These are phyloP conservation scores for Holtermanniella nyarrowii DNA, from an alignment of 768 basidiomycete genomes.

Conservation along the genomic window DNA sequence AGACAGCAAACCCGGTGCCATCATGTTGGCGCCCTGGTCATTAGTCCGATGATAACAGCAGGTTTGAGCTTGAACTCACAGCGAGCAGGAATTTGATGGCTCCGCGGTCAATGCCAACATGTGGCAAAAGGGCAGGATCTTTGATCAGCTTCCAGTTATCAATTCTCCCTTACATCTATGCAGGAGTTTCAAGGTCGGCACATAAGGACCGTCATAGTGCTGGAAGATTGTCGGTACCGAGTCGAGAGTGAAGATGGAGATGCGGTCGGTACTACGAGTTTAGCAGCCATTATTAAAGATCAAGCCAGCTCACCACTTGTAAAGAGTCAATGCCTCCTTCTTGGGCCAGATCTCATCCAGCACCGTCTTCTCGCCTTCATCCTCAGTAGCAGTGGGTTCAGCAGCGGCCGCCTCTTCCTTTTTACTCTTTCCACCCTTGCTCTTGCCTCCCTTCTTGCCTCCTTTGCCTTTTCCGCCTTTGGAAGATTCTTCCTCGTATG, in stretches of 20 bases:
- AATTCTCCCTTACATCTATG: constrained; percentile 68
- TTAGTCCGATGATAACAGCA: not conserved
- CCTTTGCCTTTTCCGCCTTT: constrained; percentile 22
- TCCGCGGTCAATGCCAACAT: constrained; percentile 80
- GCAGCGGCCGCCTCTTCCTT: constrained; percentile 12
- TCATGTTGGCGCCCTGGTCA: constrained; percentile 45
- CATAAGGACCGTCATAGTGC: constrained; percentile 87
- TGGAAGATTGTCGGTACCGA: constrained; percentile 87
- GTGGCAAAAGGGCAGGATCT: constrained; percentile 88
- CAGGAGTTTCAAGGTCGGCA: constrained; percentile 75
- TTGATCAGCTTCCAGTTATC: constrained; percentile 3
- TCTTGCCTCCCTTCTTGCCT: constrained; percentile 11
- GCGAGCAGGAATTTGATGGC: constrained; percentile 94
- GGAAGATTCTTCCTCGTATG: constrained; percentile 13
- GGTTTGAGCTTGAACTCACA: constrained; percentile 39
- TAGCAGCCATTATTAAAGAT: no score
- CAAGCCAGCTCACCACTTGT: constrained; percentile 65
- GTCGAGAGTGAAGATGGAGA: constrained; percentile 83
- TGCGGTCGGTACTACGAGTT: constrained; percentile 69
- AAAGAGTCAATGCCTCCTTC: constrained; percentile 85
- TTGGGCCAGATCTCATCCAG: constrained; percentile 95
- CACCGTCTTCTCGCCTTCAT: constrained; percentile 50
- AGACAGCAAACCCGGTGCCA: constrained; percentile 78
- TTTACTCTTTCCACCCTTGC: constrained; percentile 12
- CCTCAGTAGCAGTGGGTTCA: constrained; percentile 10